Conservation (phyloP, 306 rosid species). For the Quercus wislizeni region DNA sequence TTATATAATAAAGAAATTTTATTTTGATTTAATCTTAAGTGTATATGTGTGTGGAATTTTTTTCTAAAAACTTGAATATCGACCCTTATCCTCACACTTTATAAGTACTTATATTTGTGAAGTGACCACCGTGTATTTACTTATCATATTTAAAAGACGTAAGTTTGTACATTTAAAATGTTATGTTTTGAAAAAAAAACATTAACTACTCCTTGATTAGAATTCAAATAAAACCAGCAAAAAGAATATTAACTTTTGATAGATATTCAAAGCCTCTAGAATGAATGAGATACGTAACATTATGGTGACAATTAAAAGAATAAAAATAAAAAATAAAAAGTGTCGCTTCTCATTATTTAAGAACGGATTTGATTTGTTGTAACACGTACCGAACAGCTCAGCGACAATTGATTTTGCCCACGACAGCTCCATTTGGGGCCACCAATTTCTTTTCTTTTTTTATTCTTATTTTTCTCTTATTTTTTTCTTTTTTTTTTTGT, state of each 20-base stretch:
- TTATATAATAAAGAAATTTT: too few species aligned
- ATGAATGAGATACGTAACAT: too few species aligned
- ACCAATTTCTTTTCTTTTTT: constrained; percentile 6
- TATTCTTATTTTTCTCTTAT: background rate
- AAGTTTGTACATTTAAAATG: too few species aligned
- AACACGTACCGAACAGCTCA: constrained; percentile 37
- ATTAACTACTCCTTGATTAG: too few species aligned
- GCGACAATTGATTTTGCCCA: constrained; percentile 28
- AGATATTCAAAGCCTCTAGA: background rate
- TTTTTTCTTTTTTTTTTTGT: too few species aligned
- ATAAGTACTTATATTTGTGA: rapidly evolving
- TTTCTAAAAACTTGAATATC: rapidly evolving
- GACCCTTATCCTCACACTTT: rapidly evolving
- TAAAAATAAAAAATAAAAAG: background rate
- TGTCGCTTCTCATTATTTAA: background rate
- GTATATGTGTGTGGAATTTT: rapidly evolving
- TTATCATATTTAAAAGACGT: too few species aligned
- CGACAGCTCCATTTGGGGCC: constrained; percentile 52
- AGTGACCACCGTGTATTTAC: too few species aligned
- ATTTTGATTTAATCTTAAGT: too few species aligned
- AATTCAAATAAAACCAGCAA: background rate
- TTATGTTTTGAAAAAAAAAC: too few species aligned
- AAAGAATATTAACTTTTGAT: background rate
- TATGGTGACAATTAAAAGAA: too few species aligned
- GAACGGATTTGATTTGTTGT: constrained; percentile 5